Evolutionary conservation across 2,329 filamentous ascomycete species (phyloP), one percentile per base, ranked within the genome.

Genomic region (Ophiocordyceps camponoti-leonardi): DNA sequence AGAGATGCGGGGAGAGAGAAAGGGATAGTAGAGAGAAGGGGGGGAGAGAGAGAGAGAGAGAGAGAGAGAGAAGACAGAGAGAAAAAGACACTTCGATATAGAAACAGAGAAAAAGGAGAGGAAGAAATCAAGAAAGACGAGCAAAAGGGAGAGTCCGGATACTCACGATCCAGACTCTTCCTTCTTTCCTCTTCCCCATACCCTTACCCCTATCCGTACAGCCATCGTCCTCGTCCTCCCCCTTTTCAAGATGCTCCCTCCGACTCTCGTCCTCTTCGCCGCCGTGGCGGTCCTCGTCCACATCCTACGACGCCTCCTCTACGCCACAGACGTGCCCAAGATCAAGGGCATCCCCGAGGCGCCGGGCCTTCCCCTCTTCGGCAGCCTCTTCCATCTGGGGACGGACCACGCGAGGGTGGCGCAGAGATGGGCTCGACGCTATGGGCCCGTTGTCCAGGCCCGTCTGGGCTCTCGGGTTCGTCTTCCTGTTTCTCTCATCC

Each of bases 401-500:
- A 65, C 68, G 2, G 63, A 72, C 45, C 72, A 81, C 63, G 70
- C 77, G 8, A 66, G 67, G 28, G 65, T 70, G 23, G 65, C 75
- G 1, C 67, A 66, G 16, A 65, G 67, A 56, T 77, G 77, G 72
- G 75, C 71, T 3, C 69, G 73, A 50, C 69, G 74, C 49, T 81
- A 75, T 45, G 77, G 77, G 0, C 72, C 73, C 1, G 78, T 81
- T 13, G 82, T 81, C 51, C 79, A 83, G 52, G 74, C 78, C 3
- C 69, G 75, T 43, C 64, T 88, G 53, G 83, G 83, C 1, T 86
- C 83, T 49, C 75, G 67, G 54, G 78, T 80, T 56, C 49, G 52
- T 37, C 18, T 5, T 3, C 12, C 11, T 33, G 4, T 13, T 16
- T 33, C 31, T 11, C 31, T 33, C 4, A 6, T 11, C 13, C 31